A percentile compares a stretch with the other conserved stretches of the same genome.
Conservation (phyloP, 495 filamentous ascomycete genomes). For the Entonaema liquescens region DNA sequence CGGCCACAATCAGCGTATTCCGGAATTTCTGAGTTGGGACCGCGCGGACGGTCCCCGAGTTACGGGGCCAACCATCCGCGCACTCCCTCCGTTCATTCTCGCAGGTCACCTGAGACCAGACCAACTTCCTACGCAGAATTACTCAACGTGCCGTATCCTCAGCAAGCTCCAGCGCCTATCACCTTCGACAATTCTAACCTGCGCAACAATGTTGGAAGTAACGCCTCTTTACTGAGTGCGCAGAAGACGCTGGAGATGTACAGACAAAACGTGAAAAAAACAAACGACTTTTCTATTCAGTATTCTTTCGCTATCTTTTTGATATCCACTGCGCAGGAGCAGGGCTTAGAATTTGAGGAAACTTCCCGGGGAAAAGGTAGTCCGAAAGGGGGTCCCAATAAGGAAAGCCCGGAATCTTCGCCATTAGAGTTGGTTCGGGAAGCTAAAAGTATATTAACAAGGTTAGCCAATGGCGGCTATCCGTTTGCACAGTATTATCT, state of each 20-base stretch:
- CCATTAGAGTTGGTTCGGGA: slow-evolving; percentile 80
- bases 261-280: slow-evolving; percentile 93
- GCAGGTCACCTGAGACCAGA: slow-evolving; percentile 77
- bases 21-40: slow-evolving; percentile 69
- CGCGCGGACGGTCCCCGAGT: slow-evolving; percentile 67
- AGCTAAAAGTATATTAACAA: slow-evolving; percentile 86
- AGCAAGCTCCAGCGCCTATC: slow-evolving; percentile 78
- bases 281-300: slow-evolving; percentile 83
- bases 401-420: slow-evolving; percentile 57
- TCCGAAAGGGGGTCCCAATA: slow-evolving; percentile 54
- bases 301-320: slow-evolving; percentile 97
- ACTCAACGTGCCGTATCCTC: slow-evolving; percentile 86
- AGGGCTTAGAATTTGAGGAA: slow-evolving; percentile 54
- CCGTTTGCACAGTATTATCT: slow-evolving; percentile 98
- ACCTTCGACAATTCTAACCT: slow-evolving; percentile 81
- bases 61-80: slow-evolving; percentile 58
- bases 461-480: slow-evolving; percentile 83
- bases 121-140: slow-evolving; percentile 86
- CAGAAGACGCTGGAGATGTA: slow-evolving; percentile 98
- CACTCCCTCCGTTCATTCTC: slow-evolving; percentile 68
- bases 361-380: slow-evolving; percentile 52
- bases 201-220: slow-evolving; percentile 79
- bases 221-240: slow-evolving; percentile 87
- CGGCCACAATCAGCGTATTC: slow-evolving; percentile 79
- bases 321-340: slow-evolving; percentile 82